Conservation (phyloP, 225 moss, liverwort and hornwort species). For the Sphagnum contortum region DNA sequence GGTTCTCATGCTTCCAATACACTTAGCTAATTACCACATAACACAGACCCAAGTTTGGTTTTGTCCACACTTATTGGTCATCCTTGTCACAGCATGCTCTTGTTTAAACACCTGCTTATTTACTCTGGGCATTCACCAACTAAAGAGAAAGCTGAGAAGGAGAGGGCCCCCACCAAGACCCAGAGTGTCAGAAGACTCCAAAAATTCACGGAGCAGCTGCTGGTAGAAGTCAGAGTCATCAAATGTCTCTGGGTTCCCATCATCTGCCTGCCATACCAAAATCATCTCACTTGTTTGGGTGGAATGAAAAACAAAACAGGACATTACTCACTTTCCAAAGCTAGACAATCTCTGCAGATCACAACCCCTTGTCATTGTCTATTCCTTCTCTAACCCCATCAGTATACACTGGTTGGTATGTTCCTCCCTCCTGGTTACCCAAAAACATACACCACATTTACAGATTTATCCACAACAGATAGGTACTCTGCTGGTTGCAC, state of each 20-base stretch:
- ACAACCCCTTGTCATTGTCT: not conserved
- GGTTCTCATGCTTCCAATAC: too few relatives aligned
- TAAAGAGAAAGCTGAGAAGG: not conserved
- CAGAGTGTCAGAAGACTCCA: constrained; percentile 69
- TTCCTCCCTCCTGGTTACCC: constrained; percentile 9
- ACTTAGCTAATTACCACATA: not conserved
- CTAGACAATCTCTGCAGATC: not conserved
- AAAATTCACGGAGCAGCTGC: constrained; percentile 82
- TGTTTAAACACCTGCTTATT: too few relatives aligned
- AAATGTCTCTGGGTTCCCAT: constrained; percentile 46
- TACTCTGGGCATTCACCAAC: too few relatives aligned
- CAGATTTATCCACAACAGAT: too few relatives aligned
- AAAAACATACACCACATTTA: too few relatives aligned
- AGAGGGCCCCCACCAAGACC: constrained; percentile 35
- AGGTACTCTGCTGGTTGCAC: too few relatives aligned
- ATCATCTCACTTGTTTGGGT: not conserved
- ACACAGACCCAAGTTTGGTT: not conserved
- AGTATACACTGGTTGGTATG: not conserved
- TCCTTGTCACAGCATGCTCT: not conserved
- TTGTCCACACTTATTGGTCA: not conserved
- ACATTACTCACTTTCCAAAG: not conserved
- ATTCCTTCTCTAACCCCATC: not conserved
- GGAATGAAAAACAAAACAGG: not conserved
- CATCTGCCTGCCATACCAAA: constrained; percentile 27
- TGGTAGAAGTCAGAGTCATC: constrained; percentile 95